Percentiles rank a stretch among this genome's conserved stretches.
Evolutionary conservation across 2,329 filamentous ascomycete genomes (phyloP).

Genomic region (Talaromyces sp.): DNA sequence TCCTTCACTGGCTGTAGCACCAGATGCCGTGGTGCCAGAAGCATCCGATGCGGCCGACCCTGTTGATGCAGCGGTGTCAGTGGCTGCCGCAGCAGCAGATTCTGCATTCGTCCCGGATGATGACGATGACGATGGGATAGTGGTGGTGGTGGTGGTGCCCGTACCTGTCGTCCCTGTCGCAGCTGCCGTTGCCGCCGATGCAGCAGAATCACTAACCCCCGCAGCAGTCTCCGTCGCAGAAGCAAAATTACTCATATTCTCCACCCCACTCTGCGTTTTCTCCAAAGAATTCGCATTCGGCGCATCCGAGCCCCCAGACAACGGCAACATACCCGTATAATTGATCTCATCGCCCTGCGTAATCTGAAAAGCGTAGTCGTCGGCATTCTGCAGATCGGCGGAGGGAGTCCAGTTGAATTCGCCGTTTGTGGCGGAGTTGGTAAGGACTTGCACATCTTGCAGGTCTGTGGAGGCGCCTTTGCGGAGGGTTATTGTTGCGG

Average conservation of each 20-base stretch:
- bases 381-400: slow-evolving; percentile 42
- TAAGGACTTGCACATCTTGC: slow-evolving; percentile 50
- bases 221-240: too few relatives aligned
- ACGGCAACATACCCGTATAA: slow-evolving; percentile 55
- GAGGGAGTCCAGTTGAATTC: slow-evolving; percentile 54
- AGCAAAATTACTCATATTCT: not conserved
- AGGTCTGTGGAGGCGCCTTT: slow-evolving; percentile 54
- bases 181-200: not conserved
- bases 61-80: not conserved
- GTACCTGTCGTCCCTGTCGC: not conserved
- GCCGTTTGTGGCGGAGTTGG: slow-evolving; percentile 47
- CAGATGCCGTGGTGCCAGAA: not conserved
- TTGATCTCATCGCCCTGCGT: slow-evolving; percentile 52
- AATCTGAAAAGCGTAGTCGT: slow-evolving; percentile 61
- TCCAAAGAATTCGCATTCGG: not conserved
- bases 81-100: not conserved
- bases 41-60: not conserved
- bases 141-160: not conserved
- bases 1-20: not conserved
- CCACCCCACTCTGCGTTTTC: not conserved
- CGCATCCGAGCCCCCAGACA: slow-evolving; percentile 38
- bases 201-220: not conserved
- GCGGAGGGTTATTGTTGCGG: slow-evolving; percentile 57
- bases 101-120: not conserved
- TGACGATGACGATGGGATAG: not conserved